These are phyloP conservation scores for Chaetomium fimeti DNA, from an alignment of 495 filamentous ascomycete species.

Conservation along the genomic window DNA sequence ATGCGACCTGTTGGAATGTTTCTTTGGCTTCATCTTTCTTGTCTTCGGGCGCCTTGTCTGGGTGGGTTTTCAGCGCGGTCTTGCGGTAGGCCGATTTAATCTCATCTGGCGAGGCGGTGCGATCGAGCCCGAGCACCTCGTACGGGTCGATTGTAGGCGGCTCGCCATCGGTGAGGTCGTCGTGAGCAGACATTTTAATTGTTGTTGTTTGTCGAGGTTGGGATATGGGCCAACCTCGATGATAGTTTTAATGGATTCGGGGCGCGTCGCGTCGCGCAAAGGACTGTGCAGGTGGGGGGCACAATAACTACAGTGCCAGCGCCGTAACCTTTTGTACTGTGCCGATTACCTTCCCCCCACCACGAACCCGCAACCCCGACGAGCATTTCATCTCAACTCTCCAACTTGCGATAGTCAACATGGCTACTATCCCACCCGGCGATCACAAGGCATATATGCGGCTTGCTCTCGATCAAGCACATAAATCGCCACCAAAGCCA, in stretches of 20 bases:
- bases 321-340: background rate
- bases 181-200: constrained; percentile 38
- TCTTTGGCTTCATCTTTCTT: constrained; percentile 66
- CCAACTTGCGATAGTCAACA: background rate
- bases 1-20: constrained; percentile 85
- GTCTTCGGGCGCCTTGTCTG: constrained; percentile 72
- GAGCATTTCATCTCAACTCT: background rate
- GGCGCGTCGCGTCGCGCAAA: constrained; percentile 10
- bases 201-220: background rate
- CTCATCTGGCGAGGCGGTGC: constrained; percentile 63
- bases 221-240: background rate
- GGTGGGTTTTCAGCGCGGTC: constrained; percentile 85
- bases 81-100: constrained; percentile 86
- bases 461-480: constrained; percentile 69
- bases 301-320: background rate
- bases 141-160: constrained; percentile 72
- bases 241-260: constrained; percentile 3
- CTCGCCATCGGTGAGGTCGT: constrained; percentile 42
- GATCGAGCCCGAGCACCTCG: constrained; percentile 67
- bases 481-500: constrained; percentile 74
- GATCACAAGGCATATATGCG: constrained; percentile 67
- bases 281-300: background rate
- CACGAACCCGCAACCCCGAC: background rate
- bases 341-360: background rate
- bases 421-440: constrained; percentile 34